Conservation (phyloP, 306 rosid species). For the Pyrus communis region DNA sequence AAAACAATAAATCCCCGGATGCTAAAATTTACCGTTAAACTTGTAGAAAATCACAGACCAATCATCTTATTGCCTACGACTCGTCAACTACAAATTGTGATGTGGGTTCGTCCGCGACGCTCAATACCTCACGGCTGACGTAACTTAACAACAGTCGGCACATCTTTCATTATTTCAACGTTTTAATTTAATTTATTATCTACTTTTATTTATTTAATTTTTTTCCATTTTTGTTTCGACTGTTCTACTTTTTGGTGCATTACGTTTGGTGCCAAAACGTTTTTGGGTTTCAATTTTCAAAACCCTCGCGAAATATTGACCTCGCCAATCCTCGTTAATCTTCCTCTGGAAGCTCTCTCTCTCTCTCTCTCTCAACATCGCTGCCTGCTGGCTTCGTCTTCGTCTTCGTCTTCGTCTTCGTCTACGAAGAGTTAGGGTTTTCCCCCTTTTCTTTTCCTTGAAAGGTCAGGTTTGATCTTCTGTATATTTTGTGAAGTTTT, state of each 20-base stretch:
- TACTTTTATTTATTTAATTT: not conserved
- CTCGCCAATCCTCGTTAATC: not conserved
- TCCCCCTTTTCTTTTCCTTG: not conserved
- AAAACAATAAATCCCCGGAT: not conserved
- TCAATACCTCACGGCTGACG: not conserved
- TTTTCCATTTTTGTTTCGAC: not conserved
- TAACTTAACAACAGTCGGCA: not conserved
- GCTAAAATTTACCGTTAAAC: not conserved
- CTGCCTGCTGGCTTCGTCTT: not conserved
- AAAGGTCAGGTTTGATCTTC: conserved; percentile 4
- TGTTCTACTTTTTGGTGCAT: not conserved
- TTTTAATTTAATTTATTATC: not conserved
- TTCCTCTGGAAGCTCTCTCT: not conserved
- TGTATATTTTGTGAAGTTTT: not conserved
- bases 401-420: not conserved
- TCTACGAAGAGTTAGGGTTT: not conserved
- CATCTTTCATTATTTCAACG: not conserved
- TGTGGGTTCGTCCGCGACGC: not conserved
- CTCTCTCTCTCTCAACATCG: not conserved
- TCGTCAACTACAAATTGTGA: not conserved
- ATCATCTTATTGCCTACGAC: not conserved
- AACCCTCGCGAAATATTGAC: not conserved
- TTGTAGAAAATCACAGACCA: not conserved
- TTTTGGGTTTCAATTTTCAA: not conserved
- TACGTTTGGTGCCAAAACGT: not conserved